Evolutionary conservation across 345 rosid species (phyloP), one percentile per base, ranked within the genome.

Genomic region (Geranium brycei): DNA sequence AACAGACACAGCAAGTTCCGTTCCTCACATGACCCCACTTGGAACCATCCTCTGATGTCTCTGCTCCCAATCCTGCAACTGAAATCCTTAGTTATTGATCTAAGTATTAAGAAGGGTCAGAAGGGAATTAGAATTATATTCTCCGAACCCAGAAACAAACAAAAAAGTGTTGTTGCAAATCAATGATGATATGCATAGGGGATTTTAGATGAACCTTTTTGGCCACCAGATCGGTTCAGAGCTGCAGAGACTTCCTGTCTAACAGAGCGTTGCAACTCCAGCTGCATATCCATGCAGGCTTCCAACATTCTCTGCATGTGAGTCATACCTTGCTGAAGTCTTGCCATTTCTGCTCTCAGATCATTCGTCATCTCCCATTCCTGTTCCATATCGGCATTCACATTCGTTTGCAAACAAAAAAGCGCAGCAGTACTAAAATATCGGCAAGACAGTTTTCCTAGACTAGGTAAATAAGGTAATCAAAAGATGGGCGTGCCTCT

Each of bases 231-330:
- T 65, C 96, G 84, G 73, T 95, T 95, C 66, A 95, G 83, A 59
- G 96, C 97, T n/a, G 97, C 99, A 61, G 99, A 91, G 17, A 95
- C 97, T 76, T 91, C 99, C 79, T 95, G 99, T 72, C 97, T 84
- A 19, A 95, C 99, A 5, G 99, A 90, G 62, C 97, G 91, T 74
- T 95, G 99, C 71, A 95, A 72, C 86, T 91, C 99, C 51, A 95
- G 81, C 58, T 95, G 99, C 99, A 95, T 95, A 76, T 95, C 96
- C 97, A 95, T 91, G 82, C 97, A 88, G 71, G 97, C 91, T 68
- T 95, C 99, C 60, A 95, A 72, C 95, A 87, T 91, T 74, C 96
- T 87, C 81, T 95, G 99, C 99, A 95, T 91, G 79, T 91, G 92
- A 71, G 82, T 88, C 99, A 91, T 91, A 23, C 95, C 96, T 75